These are phyloP conservation scores for Candida nonsorbophila DNA, from an alignment of 805 yeast genomes.

Conservation along the genomic window DNA sequence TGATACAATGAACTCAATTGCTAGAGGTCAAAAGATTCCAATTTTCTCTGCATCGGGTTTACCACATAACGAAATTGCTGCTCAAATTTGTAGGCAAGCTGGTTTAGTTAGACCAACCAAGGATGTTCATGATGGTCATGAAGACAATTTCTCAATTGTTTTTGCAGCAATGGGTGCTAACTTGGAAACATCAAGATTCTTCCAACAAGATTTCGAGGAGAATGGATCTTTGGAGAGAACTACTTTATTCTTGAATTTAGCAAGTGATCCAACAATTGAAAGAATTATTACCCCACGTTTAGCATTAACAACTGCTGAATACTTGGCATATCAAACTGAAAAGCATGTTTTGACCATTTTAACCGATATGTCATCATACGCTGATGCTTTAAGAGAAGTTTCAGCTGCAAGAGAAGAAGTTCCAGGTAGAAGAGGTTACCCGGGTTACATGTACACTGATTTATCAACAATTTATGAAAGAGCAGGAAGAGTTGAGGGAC, in stretches of 20 bases:
- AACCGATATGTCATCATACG: constrained; percentile 99
- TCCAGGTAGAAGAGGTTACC: constrained; percentile 99
- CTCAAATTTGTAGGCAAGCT: constrained; percentile 99
- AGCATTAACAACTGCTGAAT: constrained; percentile 98
- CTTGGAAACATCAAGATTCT: constrained; percentile 95
- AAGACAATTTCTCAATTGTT: constrained; percentile 97
- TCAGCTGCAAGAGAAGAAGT: constrained; percentile 99
- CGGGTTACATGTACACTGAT: constrained; percentile 99
- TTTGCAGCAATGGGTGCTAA: constrained; percentile 99
- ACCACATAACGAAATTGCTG: constrained; percentile 99
- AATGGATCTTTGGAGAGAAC: constrained; percentile 98
- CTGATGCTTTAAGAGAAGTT: constrained; percentile 99
- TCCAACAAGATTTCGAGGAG: constrained; percentile 99
- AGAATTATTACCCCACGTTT: constrained; percentile 98
- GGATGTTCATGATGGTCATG: constrained; percentile 99
- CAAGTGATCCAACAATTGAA: constrained; percentile 99
- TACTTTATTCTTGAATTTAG: constrained; percentile 91
- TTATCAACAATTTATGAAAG: constrained; percentile 98
- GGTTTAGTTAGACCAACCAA: constrained; percentile 98
- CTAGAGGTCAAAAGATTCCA: constrained; percentile 99
- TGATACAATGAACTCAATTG: constrained; percentile 99
- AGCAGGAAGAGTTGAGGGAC: constrained; percentile 99
- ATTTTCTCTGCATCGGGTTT: constrained; percentile 98
- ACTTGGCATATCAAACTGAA: constrained; percentile 97
- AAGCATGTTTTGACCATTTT: constrained; percentile 96